Base-by-base conservation (phyloP, 345 rosid genomes). In the Eucalyptus guilfoylei region DNA sequence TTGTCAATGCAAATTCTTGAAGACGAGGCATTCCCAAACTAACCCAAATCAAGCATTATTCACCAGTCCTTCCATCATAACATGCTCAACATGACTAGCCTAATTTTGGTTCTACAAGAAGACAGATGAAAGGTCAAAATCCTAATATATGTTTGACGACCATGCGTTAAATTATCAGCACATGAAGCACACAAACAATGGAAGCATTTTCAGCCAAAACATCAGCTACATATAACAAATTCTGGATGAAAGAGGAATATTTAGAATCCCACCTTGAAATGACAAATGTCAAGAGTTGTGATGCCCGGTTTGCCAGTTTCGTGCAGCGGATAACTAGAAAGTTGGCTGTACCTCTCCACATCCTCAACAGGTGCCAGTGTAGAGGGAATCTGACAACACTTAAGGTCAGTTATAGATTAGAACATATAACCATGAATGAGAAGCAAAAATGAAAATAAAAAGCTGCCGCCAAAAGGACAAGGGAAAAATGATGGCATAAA, bases 291-390 rank as follows among this genome's bases (percentile, higher is more conserved):
- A 89, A 97, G 91, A 7, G 98, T 96, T 72, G 92, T 69, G 89
- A 98, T 94, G 90, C 99, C 98, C 0, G 98, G 98, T 90, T 94
- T 98, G 94, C 88, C 96, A 64, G 98, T 94, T 92, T 96, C 95
- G 92, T 96, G 99, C 91, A 98, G 97, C 13, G 99, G 99, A 91
- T 97, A 98, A 94, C 99, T 97, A 52, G 98, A 95, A 88, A 98
- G 95, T 92, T 97, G 99, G 72, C 98, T 98, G 91, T 94, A 97
- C 90, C 93, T 95, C 97, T 96, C 97, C 91, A 98, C 72, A 89
- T 92, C 95, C 88, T 94, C 96, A 88, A 92, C 48, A 34, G 98
- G 87, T 87, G 97, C 97, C 93, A 97, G 91, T 28, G 98, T 90
- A 89, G 97, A 72, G 90, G 99, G 94, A 86, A 95, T 93, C 99